A percentile compares a stretch with the other conserved stretches of the same genome.
Conservation (phyloP, 2,329 filamentous ascomycete genomes). For the Aspergillus sp. region DNA sequence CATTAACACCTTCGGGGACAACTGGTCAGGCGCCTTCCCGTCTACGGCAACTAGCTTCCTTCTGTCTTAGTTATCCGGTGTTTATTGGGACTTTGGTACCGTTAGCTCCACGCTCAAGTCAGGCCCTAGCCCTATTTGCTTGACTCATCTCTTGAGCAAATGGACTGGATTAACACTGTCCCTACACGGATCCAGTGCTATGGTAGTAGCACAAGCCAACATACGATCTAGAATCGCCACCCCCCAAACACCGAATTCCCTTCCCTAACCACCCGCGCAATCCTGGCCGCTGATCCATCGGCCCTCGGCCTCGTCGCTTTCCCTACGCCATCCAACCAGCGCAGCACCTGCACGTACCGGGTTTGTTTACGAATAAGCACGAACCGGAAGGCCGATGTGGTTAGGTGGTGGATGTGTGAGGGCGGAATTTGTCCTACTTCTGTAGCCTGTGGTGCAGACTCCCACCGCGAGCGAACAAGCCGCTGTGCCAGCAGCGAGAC, state of each 20-base stretch:
- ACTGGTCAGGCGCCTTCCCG: no score
- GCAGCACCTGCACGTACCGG: slow-evolving; percentile 54
- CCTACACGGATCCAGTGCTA: no score
- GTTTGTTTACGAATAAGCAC: slow-evolving; percentile 67
- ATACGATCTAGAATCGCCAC: slow-evolving; percentile 25
- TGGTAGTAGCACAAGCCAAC: no score
- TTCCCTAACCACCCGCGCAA: slow-evolving; percentile 26
- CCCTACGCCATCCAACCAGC: slow-evolving; percentile 55
- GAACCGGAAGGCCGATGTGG: slow-evolving; percentile 59
- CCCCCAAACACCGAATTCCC: slow-evolving; percentile 29
- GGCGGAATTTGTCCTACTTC: slow-evolving; percentile 40
- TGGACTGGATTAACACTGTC: no score
- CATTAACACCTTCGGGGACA: no score
- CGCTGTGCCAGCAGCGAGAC: slow-evolving; percentile 54
- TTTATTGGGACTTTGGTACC: no score
- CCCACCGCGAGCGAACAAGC: slow-evolving; percentile 37
- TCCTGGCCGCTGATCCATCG: slow-evolving; percentile 25
- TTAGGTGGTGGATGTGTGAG: slow-evolving; percentile 56
- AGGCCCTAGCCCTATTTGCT: no score
- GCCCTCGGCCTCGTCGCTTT: slow-evolving; percentile 30
- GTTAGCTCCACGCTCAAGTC: no score
- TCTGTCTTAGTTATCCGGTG: no score
- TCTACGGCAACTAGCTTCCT: no score
- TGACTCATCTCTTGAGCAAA: no score
- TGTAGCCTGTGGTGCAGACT: slow-evolving; percentile 6